Evolutionary conservation across 2,329 filamentous ascomycete genomes (phyloP), one percentile per base, ranked within the genome.

Genomic region (Magnaporthiopsis rhizophila): DNA sequence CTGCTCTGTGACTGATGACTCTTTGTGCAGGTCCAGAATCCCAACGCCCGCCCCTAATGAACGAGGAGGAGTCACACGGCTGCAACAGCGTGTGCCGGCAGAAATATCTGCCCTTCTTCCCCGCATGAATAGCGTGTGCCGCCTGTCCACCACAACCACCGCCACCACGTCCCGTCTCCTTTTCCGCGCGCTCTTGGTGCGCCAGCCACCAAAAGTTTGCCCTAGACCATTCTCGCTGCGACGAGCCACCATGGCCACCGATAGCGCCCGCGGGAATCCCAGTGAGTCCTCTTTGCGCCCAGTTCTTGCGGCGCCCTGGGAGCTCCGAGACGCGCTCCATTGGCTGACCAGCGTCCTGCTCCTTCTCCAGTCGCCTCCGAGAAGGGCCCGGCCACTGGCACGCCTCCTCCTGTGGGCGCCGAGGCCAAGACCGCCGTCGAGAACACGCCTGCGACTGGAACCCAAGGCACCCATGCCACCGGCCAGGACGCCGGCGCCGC

Each of bases 231-330:
- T 77, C 72, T 77, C 68, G 64, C 71, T 73, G 70, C 74, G 75
- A 73, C 77, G 76, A 74, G 76, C 78, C 72, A 81, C 75, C 72
- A 87, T 87, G 85, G 84, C 85, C 71, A 82, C 81, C 67, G 85
- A 86, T 74, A 80, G 80, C 70, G 81, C 77, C 65, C 77, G 77
- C 72, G 79, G 79, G 69, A 81, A 80, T 65, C 75, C 75, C 62
- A 77, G 79, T 81, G 72, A 69, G 77, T 68, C 64, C 63, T 61
- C 21, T 65, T 50, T 6, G 45, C 45, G 18, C 45, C 7, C 45
- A 18, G 18, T 1, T n/a, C 45, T 38, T 34, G 32, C 32, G 11
- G 32, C 32, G n/a, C 32, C 32, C 7, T 9, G 5, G 36, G 3
- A 38, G 36, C 36, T 15, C 13, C 36, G 36, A 15, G 36, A 15